Conservation (phyloP, 257 asterid genomes). For the Eustoma russellianum region DNA sequence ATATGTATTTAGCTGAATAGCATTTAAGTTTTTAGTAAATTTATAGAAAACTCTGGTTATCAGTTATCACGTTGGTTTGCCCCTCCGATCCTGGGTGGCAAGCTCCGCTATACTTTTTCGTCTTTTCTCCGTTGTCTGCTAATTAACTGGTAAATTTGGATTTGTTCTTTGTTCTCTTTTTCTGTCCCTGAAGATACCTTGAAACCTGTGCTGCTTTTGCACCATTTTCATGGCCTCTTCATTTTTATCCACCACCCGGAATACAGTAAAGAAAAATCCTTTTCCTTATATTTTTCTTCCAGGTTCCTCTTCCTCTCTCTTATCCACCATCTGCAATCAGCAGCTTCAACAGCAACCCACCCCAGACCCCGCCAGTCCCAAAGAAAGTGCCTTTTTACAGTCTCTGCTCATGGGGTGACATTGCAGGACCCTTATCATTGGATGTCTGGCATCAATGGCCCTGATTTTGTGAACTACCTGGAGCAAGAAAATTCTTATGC, state of each 20-base stretch:
- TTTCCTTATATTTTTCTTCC: conserved; percentile 13
- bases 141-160: too few relatives aligned
- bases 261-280: conserved; percentile 15
- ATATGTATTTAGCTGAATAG: too few relatives aligned
- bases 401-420: conserved; percentile 51
- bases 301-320: conserved; percentile 18
- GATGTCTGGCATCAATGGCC: conserved; percentile 69
- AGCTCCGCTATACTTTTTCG: too few relatives aligned
- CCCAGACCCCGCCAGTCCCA: conserved; percentile 42
- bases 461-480: conserved; percentile 63
- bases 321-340: conserved; percentile 47
- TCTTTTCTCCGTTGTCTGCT: too few relatives aligned
- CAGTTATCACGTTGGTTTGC: too few relatives aligned
- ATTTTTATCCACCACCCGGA: conserved; percentile 9
- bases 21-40: too few relatives aligned
- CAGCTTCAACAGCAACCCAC: conserved; percentile 10
- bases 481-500: conserved; percentile 65
- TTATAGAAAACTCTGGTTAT: too few relatives aligned
- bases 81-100: too few relatives aligned
- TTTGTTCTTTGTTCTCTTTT: too few relatives aligned
- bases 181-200: too few relatives aligned
- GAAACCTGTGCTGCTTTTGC: too few relatives aligned
- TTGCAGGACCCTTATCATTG: conserved; percentile 78
- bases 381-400: conserved; percentile 64
- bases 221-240: conserved; percentile 19